Evolutionary conservation across 176 grass and related monocot genomes (phyloP).

Genomic region (Avena eriantha): DNA sequence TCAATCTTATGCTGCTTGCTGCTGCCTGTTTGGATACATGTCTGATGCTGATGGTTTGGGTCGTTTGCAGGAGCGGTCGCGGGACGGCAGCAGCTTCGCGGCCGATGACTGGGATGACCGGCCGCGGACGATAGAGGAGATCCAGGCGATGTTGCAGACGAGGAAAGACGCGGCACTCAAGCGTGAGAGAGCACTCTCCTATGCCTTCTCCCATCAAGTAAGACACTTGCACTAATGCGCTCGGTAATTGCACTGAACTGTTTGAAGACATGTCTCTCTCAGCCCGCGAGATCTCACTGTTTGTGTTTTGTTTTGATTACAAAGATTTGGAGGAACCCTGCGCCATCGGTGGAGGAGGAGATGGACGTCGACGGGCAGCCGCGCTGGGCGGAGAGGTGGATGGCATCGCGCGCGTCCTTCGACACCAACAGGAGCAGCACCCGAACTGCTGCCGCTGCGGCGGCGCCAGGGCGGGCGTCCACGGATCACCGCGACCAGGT

Average conservation of each 20-base stretch:
- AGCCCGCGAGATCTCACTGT: no score
- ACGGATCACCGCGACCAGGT: slow-evolving; percentile 68
- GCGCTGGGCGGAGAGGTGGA: slow-evolving; percentile 85
- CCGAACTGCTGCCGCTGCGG: background rate
- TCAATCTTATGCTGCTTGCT: background rate
- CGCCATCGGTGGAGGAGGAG: slow-evolving; percentile 65
- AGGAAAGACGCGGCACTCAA: slow-evolving; percentile 87
- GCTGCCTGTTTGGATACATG: background rate
- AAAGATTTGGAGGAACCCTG: slow-evolving; percentile 81
- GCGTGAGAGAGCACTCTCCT: slow-evolving; percentile 85
- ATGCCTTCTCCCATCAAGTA: slow-evolving; percentile 93
- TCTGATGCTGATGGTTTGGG: background rate
- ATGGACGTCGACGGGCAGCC: slow-evolving; percentile 56
- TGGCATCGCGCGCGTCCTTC: slow-evolving; percentile 84
- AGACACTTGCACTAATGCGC: background rate
- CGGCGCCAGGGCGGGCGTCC: slow-evolving; percentile 57
- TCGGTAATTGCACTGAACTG: background rate
- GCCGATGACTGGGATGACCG: slow-evolving; percentile 94
- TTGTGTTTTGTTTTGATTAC: background rate
- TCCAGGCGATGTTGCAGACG: slow-evolving; percentile 84
- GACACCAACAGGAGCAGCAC: slow-evolving; percentile 69
- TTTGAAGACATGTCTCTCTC: no score
- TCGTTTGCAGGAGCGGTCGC: slow-evolving; percentile 60
- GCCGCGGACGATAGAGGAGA: slow-evolving; percentile 85
- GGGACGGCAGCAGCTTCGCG: slow-evolving; percentile 84